Base-by-base conservation (phyloP, 352 stramenopile genomes). In the Globisporangium spinosum region DNA sequence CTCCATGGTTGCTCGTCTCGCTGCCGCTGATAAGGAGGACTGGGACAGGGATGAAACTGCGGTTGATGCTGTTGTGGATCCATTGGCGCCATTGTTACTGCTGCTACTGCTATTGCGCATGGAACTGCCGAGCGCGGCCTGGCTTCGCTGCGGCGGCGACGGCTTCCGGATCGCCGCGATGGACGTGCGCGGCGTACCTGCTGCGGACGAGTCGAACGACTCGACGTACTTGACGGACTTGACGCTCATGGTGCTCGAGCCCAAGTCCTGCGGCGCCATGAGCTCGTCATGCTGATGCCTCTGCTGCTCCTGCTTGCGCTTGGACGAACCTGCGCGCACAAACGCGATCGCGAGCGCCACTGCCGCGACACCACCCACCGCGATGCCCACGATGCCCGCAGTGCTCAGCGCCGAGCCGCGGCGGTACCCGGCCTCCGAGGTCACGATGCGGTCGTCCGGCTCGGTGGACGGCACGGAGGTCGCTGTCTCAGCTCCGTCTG, bases 161-260 rank as follows among this genome's bases (percentile, higher is more conserved):
- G 65, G 65, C 29, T 57, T 65, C 45, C 58, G 58, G 34, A 57
- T 32, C 12, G 22, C 27, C 1, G 64, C 27, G 29, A 64, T 54
- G 17, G 65, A 64, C 49, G 45, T 51, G 6, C 32, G 22, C 62
- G 49, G 53, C 29, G 65, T 60, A 7, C 55, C 29, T 22, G 32
- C 25, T 1, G 40, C 3, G n/a, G 64, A 56, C 6, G 65, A 60
- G 56, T 65, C 65, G 22, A 62, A 56, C 13, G 65, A 70, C 32
- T 66, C 58, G 58, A 70, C 27, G 57, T 65, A 65, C 58, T 65
- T 70, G 65, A 55, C 57, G 47, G 58, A 53, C 20, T 70, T 70
- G 45, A 62, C 23, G 27, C 65, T 65, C 45, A 59, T 55, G 20
- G 65, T 62, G 58, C 65, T 70, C 15, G 34, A 59, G 15, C 45